These are phyloP conservation scores for Chrysoporthe puriensis DNA, from an alignment of 2,329 filamentous ascomycete genomes.

Conservation along the genomic window DNA sequence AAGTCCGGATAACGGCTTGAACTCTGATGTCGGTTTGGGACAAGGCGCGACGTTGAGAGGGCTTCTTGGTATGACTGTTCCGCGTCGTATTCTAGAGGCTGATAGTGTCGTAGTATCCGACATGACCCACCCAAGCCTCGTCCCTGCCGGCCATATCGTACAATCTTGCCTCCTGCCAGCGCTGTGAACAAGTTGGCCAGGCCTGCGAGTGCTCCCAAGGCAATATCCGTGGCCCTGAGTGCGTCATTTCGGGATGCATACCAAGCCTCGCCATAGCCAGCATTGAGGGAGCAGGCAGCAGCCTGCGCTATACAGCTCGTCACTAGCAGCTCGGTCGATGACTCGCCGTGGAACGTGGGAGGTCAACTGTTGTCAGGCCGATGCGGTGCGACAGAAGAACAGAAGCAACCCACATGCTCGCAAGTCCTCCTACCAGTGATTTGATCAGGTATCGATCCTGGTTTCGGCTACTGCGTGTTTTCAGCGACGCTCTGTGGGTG, in stretches of 20 bases:
- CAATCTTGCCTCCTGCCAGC: background rate
- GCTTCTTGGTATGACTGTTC: background rate
- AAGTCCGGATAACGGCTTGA: background rate
- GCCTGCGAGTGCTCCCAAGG: background rate
- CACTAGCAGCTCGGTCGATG: constrained; percentile 20
- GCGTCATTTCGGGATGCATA: background rate
- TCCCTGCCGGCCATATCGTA: background rate
- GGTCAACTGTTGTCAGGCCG: constrained; percentile 14
- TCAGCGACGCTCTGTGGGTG: constrained; percentile 7
- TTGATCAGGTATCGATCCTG: constrained; percentile 15
- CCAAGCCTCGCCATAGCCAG: background rate
- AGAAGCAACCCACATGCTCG: constrained; percentile 22
- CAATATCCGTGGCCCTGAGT: background rate
- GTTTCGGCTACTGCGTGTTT: constrained; percentile 22
- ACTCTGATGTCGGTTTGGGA: background rate
- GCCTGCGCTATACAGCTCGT: constrained; percentile 4
- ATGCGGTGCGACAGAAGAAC: constrained; percentile 26
- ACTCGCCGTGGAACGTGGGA: constrained; percentile 21
- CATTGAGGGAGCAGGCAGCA: background rate
- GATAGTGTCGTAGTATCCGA: background rate
- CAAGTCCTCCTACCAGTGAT: constrained; percentile 18
- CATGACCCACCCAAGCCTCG: background rate
- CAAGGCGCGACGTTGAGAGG: background rate
- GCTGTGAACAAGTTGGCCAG: background rate
- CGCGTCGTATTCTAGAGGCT: background rate